Conservation (phyloP, 495 filamentous ascomycete genomes). For the Penicillium subrubescens region DNA sequence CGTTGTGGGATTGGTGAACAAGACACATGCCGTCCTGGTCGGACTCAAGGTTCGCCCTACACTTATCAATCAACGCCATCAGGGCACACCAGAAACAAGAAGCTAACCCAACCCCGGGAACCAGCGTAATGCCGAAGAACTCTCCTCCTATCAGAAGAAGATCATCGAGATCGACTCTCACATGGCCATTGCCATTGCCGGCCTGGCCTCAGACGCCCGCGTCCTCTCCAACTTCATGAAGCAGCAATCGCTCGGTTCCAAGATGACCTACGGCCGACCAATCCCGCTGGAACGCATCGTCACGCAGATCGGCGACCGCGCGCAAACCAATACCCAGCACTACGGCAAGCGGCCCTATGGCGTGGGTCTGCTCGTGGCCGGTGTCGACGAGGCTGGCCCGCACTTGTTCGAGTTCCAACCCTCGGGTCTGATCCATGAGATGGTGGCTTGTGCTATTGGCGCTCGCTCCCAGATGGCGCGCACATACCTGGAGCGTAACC, state of each 20-base stretch:
- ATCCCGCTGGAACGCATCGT: constrained; percentile 88
- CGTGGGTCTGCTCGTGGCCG: constrained; percentile 89
- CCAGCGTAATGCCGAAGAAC: constrained; percentile 97
- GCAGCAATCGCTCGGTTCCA: constrained; percentile 92
- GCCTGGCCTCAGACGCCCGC: constrained; percentile 95
- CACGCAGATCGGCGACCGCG: constrained; percentile 88
- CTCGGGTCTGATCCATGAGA: constrained; percentile 92
- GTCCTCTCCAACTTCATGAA: constrained; percentile 99
- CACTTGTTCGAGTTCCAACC: constrained; percentile 99
- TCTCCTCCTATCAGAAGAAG: constrained; percentile 99
- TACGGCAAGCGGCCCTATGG: constrained; percentile 97
- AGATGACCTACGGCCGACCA: constrained; percentile 91
- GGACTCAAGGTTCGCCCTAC: constrained; percentile 79
- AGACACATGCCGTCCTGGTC: constrained; percentile 94
- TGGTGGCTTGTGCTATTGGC: constrained; percentile 92
- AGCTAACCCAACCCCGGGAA: background rate
- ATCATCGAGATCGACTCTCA: constrained; percentile 96
- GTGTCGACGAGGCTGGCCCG: constrained; percentile 88
- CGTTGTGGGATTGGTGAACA: constrained; percentile 93
- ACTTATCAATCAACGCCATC: background rate
- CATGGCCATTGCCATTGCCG: constrained; percentile 92
- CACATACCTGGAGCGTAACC: constrained; percentile 90
- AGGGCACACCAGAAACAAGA: background rate
- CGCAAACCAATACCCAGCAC: constrained; percentile 96
- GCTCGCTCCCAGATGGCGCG: constrained; percentile 95